Percentiles rank a stretch among this genome's conserved stretches.
These are phyloP conservation scores for Flaveria brownii DNA, from an alignment of 129 eudicot genomes.

Conservation along the genomic window DNA sequence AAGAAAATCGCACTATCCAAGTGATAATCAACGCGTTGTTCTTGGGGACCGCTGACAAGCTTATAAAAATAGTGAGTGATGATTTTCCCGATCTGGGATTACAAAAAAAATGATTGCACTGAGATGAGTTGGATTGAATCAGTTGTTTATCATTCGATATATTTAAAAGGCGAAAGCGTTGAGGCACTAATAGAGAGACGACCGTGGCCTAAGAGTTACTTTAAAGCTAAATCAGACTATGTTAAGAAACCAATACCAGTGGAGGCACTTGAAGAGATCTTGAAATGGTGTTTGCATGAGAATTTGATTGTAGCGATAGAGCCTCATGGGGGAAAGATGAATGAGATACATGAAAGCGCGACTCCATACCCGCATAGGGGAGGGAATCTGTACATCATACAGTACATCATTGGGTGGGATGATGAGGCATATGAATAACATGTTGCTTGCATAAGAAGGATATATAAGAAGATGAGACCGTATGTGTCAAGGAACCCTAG, in stretches of 20 bases:
- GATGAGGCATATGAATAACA: not conserved
- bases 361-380: slow-evolving; percentile 2
- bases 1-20: not conserved
- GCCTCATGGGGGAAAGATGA: slow-evolving; percentile 12
- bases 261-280: not conserved
- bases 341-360: not conserved
- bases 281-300: slow-evolving; percentile 12
- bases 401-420: not conserved
- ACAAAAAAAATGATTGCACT: not conserved
- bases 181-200: not conserved
- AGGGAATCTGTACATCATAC: slow-evolving; percentile 8
- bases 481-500: slow-evolving; percentile 9
- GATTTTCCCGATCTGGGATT: not conserved
- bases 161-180: not conserved
- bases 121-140: slow-evolving; percentile 20
- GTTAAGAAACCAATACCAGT: not conserved
- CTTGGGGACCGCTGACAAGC: slow-evolving; percentile 1
- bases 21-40: not conserved
- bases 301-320: not conserved
- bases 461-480: not conserved
- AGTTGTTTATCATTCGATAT: not conserved
- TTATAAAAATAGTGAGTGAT: not conserved
- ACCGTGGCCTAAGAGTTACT: slow-evolving; percentile 5
- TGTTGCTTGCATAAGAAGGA: not conserved
- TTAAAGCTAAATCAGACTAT: not conserved